These are phyloP conservation scores for Sporothrix brunneoviolacea DNA, from an alignment of 2,329 filamentous ascomycete species.

Conservation along the genomic window DNA sequence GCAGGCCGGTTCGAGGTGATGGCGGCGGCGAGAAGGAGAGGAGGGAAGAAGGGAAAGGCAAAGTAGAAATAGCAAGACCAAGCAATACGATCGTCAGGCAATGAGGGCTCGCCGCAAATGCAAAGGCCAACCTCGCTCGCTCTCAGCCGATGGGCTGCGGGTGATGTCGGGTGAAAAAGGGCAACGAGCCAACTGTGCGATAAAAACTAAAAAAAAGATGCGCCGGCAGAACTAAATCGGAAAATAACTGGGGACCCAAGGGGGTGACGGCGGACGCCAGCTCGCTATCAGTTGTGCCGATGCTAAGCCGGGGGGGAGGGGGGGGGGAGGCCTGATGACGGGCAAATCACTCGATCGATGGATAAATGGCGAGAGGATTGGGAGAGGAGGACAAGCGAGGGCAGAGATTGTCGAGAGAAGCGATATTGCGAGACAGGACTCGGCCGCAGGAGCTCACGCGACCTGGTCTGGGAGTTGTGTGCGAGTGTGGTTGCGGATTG, in stretches of 20 bases:
- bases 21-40: neutral
- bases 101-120: too few relatives aligned
- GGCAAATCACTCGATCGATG: neutral
- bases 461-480: too few relatives aligned
- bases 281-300: slow-evolving; percentile 6
- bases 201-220: neutral
- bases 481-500: too few relatives aligned
- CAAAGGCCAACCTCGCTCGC: neutral
- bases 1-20: neutral
- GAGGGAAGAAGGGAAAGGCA: neutral
- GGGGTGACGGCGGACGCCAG: too few relatives aligned
- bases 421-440: too few relatives aligned
- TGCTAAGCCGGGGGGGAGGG: neutral
- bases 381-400: neutral
- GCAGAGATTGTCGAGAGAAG: neutral
- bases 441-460: too few relatives aligned
- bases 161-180: slow-evolving; percentile 15
- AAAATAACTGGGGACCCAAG: too few relatives aligned
- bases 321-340: neutral
- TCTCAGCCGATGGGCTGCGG: slow-evolving; percentile 13
- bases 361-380: neutral
- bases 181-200: neutral
- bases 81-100: too few relatives aligned
- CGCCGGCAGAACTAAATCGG: too few relatives aligned
- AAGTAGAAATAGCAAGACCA: neutral